phyloP scores from a whole-genome alignment of 2,329 filamentous ascomycete genomes.

The Penicillium sp. region DNA sequence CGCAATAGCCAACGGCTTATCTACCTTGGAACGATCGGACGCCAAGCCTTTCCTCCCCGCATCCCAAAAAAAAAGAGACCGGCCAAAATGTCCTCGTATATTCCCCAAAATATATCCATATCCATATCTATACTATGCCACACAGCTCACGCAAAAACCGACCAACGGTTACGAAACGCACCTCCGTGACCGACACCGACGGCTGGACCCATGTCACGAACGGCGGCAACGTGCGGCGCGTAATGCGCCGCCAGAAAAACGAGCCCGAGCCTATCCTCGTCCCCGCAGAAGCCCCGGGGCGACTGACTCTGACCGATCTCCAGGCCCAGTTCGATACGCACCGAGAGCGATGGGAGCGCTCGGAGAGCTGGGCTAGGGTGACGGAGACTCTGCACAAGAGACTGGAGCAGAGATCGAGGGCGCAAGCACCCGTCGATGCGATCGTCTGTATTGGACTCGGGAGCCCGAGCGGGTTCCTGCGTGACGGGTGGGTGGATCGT shows the following conservation, averaged over 20 bases:
- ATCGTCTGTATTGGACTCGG: slow-evolving; percentile 45
- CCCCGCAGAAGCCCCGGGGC: slow-evolving; percentile 40
- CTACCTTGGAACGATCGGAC: not conserved
- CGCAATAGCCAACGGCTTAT: too few species aligned
- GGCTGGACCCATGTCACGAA: slow-evolving; percentile 50
- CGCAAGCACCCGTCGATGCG: slow-evolving; percentile 19
- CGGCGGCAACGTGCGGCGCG: slow-evolving; percentile 29
- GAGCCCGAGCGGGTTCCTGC: slow-evolving; percentile 44
- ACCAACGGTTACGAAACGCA: slow-evolving; percentile 32
- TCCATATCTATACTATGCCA: slow-evolving; percentile 31
- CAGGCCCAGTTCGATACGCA: slow-evolving; percentile 33
- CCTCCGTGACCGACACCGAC: slow-evolving; percentile 40
- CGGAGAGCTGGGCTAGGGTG: slow-evolving; percentile 31
- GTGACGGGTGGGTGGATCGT: slow-evolving; percentile 46
- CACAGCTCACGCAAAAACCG: slow-evolving; percentile 35
- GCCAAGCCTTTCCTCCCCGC: slow-evolving; percentile 11
- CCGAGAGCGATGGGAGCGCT: slow-evolving; percentile 31
- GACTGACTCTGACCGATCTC: slow-evolving; percentile 34
- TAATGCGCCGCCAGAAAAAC: slow-evolving; percentile 14
- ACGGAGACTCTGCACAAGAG: slow-evolving; percentile 8
- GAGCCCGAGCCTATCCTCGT: slow-evolving; percentile 15
- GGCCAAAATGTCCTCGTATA: not conserved
- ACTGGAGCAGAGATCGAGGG: not conserved
- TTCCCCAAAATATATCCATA: not conserved
- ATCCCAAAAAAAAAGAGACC: slow-evolving; percentile 8